These are phyloP conservation scores for Yamadazyma mexicana DNA, from an alignment of 1,139 yeast species.

Conservation along the genomic window DNA sequence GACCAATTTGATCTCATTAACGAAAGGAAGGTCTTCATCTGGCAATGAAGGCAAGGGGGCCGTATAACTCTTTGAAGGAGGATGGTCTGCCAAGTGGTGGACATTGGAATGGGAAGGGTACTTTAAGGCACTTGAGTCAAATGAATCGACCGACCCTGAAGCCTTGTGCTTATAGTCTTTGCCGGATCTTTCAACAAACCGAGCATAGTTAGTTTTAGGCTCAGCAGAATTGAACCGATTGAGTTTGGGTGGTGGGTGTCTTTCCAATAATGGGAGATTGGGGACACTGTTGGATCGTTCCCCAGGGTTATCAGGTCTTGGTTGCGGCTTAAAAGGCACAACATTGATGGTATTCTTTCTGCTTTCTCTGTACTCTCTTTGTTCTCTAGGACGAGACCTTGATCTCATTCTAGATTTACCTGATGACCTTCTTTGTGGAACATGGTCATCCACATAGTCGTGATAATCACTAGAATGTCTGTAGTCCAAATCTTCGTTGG, in stretches of 20 bases:
- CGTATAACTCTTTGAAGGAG: not conserved
- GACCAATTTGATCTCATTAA: constrained; percentile 35
- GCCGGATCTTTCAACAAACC: constrained; percentile 15
- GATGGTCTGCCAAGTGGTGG: not conserved
- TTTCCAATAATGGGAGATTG: constrained; percentile 12
- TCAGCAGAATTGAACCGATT: constrained; percentile 15
- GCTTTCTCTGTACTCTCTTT: constrained; percentile 9
- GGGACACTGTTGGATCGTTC: constrained; percentile 19
- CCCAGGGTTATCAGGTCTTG: constrained; percentile 7
- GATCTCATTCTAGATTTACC: constrained; percentile 5
- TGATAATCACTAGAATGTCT: constrained; percentile 1
- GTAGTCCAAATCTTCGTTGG: not conserved
- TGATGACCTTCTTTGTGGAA: constrained; percentile 3
- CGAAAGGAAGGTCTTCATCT: constrained; percentile 38
- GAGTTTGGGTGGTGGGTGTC: constrained; percentile 11
- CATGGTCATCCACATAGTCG: constrained; percentile 9
- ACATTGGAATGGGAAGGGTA: no score
- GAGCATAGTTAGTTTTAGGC: constrained; percentile 15
- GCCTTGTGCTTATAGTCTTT: constrained; percentile 10
- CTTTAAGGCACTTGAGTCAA: constrained; percentile 14
- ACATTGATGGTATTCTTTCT: constrained; percentile 24
- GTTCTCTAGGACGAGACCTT: constrained; percentile 4
- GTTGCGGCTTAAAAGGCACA: constrained; percentile 23
- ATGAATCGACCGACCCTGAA: constrained; percentile 13
- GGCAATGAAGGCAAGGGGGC: constrained; percentile 17